These are phyloP conservation scores for Termitomyces sp. DNA, from an alignment of 768 basidiomycete genomes.

Conservation along the genomic window DNA sequence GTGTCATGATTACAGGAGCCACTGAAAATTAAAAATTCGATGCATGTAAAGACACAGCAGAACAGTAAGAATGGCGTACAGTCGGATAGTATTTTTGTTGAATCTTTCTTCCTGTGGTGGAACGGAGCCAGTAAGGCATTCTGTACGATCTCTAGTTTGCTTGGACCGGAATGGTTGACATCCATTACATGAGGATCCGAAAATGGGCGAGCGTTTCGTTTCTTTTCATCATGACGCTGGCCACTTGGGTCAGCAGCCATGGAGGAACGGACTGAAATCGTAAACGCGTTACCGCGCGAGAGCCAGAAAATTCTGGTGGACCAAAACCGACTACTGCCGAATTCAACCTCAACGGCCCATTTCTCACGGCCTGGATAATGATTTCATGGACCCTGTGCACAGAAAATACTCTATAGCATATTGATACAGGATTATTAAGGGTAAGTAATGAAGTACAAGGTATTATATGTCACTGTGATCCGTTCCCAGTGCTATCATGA, in stretches of 20 bases:
- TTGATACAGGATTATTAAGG: slow-evolving; percentile 15
- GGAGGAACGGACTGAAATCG: slow-evolving; percentile 8
- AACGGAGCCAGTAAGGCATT: slow-evolving; percentile 74
- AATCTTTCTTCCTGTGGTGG: slow-evolving; percentile 63
- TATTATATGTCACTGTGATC: slow-evolving; percentile 18
- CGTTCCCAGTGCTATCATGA: slow-evolving; percentile 9
- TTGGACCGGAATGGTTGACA: slow-evolving; percentile 33
- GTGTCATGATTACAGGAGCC: slow-evolving; percentile 89
- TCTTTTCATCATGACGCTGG: slow-evolving; percentile 28
- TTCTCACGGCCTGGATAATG: slow-evolving; percentile 19
- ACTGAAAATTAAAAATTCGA: slow-evolving; percentile 39
- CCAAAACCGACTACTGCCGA: slow-evolving; percentile 20
- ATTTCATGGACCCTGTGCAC: not conserved
- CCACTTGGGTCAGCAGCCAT: slow-evolving; percentile 39
- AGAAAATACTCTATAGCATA: slow-evolving; percentile 2
- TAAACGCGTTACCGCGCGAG: not conserved
- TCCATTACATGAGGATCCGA: slow-evolving; percentile 36
- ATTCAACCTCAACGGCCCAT: slow-evolving; percentile 13
- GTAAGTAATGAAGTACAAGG: slow-evolving; percentile 17
- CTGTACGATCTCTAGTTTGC: slow-evolving; percentile 61
- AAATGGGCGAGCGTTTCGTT: slow-evolving; percentile 36
- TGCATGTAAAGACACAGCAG: not conserved
- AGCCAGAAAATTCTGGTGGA: slow-evolving; percentile 12
- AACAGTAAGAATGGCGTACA: slow-evolving; percentile 41
- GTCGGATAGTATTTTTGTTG: slow-evolving; percentile 71